phyloP scores from a whole-genome alignment of 2,329 filamentous ascomycete species.

The Botryotinia narcissicola region DNA sequence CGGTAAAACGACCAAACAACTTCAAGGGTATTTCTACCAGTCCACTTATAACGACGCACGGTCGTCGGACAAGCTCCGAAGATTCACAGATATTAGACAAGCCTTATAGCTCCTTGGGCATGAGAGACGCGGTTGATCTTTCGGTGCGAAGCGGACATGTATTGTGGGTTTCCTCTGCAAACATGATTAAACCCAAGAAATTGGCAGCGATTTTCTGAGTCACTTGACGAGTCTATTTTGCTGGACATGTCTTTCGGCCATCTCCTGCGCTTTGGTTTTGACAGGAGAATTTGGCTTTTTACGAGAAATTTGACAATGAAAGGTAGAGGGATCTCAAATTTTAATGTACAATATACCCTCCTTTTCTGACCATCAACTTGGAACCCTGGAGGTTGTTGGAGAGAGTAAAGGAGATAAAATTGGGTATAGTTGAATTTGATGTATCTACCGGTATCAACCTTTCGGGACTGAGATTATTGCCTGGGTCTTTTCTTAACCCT shows the following conservation, averaged over 20 bases:
- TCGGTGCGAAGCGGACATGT: not conserved
- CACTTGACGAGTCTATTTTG: not conserved
- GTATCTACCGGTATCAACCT: not conserved
- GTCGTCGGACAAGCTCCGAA: not conserved
- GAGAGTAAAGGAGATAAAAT: not conserved
- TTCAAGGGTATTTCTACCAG: not conserved
- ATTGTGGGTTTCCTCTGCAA: not conserved
- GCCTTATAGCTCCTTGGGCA: conserved; percentile 1
- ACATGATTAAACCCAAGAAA: not conserved
- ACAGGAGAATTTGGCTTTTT: not conserved
- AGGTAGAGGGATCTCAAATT: not conserved
- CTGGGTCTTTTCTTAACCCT: not conserved
- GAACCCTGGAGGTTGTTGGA: no score
- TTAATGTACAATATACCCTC: not conserved
- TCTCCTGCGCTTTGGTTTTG: not conserved
- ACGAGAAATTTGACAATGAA: not conserved
- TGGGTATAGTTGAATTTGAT: no score
- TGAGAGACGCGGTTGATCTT: not conserved
- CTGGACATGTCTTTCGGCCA: not conserved
- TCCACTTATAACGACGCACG: not conserved
- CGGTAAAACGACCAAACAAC: not conserved
- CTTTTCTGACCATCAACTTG: not conserved
- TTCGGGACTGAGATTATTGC: not conserved
- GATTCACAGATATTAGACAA: not conserved
- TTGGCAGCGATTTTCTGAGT: not conserved